Conservation (phyloP, 75 land plant genomes). For the Adiantum capillusveneris region DNA sequence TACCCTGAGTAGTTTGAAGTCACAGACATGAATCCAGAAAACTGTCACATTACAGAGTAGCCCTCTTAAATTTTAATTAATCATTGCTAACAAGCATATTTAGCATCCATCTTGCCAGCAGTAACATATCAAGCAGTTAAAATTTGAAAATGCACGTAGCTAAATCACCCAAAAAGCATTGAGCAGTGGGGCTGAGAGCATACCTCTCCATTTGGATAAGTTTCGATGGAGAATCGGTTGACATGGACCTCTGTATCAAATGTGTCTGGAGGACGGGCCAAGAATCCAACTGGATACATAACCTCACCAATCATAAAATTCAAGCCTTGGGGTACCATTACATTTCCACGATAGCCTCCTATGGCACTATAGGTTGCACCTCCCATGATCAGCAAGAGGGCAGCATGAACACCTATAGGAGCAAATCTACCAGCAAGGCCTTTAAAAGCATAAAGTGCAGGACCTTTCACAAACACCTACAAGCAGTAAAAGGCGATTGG, state of each 20-base stretch:
- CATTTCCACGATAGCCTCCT: constrained; percentile 77
- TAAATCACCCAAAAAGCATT: neutral
- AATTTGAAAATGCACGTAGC: neutral
- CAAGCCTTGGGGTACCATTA: constrained; percentile 92
- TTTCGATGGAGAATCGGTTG: constrained; percentile 82
- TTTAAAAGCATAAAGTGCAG: constrained; percentile 81
- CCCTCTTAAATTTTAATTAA: too few species aligned
- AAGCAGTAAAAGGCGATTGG: neutral
- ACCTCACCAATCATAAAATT: constrained; percentile 89
- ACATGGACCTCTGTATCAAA: constrained; percentile 71
- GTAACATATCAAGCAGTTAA: too few species aligned
- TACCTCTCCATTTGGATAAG: constrained; percentile 89
- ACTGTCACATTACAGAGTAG: too few species aligned
- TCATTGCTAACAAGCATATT: too few species aligned
- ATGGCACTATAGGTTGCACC: constrained; percentile 84
- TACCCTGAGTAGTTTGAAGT: too few species aligned
- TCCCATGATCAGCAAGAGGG: constrained; percentile 86
- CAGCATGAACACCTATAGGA: constrained; percentile 94
- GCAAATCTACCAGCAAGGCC: constrained; percentile 93
- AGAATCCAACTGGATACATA: constrained; percentile 60
- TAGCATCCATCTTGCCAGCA: too few species aligned
- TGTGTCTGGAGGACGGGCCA: constrained; percentile 47
- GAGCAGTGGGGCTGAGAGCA: neutral
- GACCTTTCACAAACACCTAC: constrained; percentile 75
- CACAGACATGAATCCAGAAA: too few species aligned